phyloP scores from a whole-genome alignment of 1,284 basidiomycete species.

The Pseudozyma tsukubaensis region DNA sequence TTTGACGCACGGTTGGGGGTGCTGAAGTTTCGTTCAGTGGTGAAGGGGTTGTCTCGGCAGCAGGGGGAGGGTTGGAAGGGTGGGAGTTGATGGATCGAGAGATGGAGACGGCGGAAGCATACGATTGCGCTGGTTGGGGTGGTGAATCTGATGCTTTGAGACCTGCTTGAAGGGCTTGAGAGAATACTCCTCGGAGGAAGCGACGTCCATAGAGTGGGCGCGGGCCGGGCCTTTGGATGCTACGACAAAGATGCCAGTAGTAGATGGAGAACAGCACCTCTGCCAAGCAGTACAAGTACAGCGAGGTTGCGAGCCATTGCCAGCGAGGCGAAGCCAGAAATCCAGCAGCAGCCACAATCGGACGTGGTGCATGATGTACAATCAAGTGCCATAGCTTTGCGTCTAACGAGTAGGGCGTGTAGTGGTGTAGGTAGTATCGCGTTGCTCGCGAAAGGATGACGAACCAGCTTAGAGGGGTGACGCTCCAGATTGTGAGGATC shows the following conservation, averaged over 20 bases:
- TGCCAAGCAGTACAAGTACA: conserved; percentile 39
- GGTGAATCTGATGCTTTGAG: conserved; percentile 16
- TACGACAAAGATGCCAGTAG: conserved; percentile 34
- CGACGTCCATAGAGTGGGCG: conserved; percentile 43
- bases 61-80: not conserved
- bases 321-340: conserved; percentile 16
- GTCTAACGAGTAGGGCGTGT: conserved; percentile 21
- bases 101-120: conserved; percentile 24
- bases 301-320: conserved; percentile 17
- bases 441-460: conserved; percentile 24
- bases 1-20: conserved; percentile 23
- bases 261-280: conserved; percentile 63
- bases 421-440: conserved; percentile 10
- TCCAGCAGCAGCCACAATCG: conserved; percentile 3
- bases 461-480: conserved; percentile 58
- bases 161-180: conserved; percentile 50
- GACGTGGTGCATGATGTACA: conserved; percentile 6
- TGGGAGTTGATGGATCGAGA: conserved; percentile 1
- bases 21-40: conserved; percentile 10
- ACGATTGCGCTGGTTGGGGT: conserved; percentile 10
- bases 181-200: conserved; percentile 48
- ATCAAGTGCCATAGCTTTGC: conserved; percentile 8
- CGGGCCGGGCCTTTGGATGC: conserved; percentile 51
- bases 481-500: conserved; percentile 53
- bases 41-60: conserved; percentile 4